These are phyloP conservation scores for Coccinonectria pachysandricola DNA, from an alignment of 2,329 filamentous ascomycete genomes.

Conservation along the genomic window DNA sequence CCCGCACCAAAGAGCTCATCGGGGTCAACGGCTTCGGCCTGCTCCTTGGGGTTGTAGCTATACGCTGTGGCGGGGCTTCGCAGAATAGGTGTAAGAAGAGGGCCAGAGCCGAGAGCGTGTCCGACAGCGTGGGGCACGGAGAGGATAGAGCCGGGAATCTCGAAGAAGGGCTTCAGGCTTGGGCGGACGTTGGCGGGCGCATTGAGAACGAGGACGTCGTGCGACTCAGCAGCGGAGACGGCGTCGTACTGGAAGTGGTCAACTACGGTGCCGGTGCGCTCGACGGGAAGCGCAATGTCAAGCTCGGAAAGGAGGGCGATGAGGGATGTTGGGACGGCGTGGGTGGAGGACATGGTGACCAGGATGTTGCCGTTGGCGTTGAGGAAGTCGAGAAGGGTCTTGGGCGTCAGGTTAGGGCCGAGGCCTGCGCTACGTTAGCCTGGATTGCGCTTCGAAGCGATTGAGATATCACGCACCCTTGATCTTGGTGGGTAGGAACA, in stretches of 20 bases:
- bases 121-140: slow-evolving; percentile 76
- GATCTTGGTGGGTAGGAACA: slow-evolving; percentile 79
- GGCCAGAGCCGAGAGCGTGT: slow-evolving; percentile 68
- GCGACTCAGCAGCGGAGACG: slow-evolving; percentile 63
- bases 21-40: slow-evolving; percentile 47
- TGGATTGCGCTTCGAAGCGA: too few species aligned
- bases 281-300: slow-evolving; percentile 76
- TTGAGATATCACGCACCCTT: slow-evolving; percentile 61
- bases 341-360: slow-evolving; percentile 65
- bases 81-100: slow-evolving; percentile 71
- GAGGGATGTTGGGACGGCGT: slow-evolving; percentile 60
- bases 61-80: slow-evolving; percentile 79
- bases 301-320: slow-evolving; percentile 75
- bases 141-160: slow-evolving; percentile 43
- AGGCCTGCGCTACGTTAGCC: slow-evolving; percentile 59
- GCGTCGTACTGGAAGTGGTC: slow-evolving; percentile 95
- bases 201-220: slow-evolving; percentile 78
- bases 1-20: slow-evolving; percentile 83
- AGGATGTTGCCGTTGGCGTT: slow-evolving; percentile 88
- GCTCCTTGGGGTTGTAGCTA: slow-evolving; percentile 88
- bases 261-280: slow-evolving; percentile 75
- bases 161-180: slow-evolving; percentile 70
- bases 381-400: slow-evolving; percentile 79
- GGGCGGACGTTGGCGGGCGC: slow-evolving; percentile 54
- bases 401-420: slow-evolving; percentile 78